phyloP scores from a whole-genome alignment of 768 basidiomycete genomes.

The Tephrocybe sp. region DNA sequence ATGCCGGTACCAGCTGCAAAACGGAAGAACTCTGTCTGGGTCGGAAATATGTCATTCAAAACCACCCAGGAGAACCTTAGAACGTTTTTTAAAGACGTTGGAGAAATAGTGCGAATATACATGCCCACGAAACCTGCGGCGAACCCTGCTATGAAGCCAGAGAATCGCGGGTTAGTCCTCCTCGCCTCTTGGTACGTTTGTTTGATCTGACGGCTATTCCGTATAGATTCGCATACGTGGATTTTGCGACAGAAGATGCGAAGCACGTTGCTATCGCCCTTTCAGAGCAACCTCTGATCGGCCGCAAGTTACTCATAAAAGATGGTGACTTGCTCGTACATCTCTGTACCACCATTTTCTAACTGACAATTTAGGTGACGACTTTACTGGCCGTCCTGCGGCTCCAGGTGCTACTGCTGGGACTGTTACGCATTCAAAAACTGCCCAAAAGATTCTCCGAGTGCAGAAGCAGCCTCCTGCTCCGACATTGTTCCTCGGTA shows the following conservation, averaged over 20 bases:
- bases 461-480: constrained; percentile 81
- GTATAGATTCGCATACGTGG: constrained; percentile 91
- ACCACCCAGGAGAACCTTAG: constrained; percentile 75
- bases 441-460: constrained; percentile 73
- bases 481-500: constrained; percentile 89
- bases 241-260: constrained; percentile 77
- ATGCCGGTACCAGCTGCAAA: constrained; percentile 35
- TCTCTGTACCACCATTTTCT: neutral
- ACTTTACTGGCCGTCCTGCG: constrained; percentile 69
- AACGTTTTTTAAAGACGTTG: constrained; percentile 66
- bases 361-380: constrained; percentile 49
- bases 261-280: constrained; percentile 73
- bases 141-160: constrained; percentile 47
- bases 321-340: constrained; percentile 53
- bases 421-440: constrained; percentile 51
- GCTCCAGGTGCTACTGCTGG: constrained; percentile 33
- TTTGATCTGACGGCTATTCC: neutral
- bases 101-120: constrained; percentile 76
- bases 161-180: constrained; percentile 69
- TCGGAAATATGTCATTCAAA: constrained; percentile 91
- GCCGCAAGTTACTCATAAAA: constrained; percentile 89
- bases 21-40: constrained; percentile 89
- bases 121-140: constrained; percentile 74
- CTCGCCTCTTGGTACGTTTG: neutral
- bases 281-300: constrained; percentile 81